These are phyloP conservation scores for Verticillium dahliae DNA, from an alignment of 2,329 filamentous ascomycete species.

Conservation along the genomic window DNA sequence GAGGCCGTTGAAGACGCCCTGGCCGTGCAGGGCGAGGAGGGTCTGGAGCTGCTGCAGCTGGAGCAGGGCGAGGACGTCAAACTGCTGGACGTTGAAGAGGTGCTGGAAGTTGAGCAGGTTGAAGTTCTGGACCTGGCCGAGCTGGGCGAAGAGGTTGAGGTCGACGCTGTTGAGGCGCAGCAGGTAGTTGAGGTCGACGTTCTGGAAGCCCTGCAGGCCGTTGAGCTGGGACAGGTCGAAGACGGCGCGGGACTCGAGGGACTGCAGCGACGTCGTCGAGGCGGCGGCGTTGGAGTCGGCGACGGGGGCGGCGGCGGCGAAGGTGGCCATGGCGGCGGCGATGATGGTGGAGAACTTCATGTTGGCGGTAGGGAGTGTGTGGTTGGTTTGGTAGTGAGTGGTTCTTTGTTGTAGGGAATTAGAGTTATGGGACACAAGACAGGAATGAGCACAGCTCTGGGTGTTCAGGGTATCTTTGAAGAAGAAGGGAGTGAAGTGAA, in stretches of 20 bases:
- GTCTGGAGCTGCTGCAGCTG: conserved; percentile 34
- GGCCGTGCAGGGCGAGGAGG: conserved; percentile 24
- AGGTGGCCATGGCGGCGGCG: conserved; percentile 32
- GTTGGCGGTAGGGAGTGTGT: conserved; percentile 24
- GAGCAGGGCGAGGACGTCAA: conserved; percentile 33
- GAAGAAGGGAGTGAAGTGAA: conserved; percentile 33
- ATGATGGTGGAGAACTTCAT: conserved; percentile 44
- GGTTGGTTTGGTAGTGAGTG: conserved; percentile 14
- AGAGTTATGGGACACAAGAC: conserved; percentile 9
- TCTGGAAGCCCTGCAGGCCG: conserved; percentile 30
- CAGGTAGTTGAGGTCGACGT: conserved; percentile 36
- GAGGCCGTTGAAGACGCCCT: conserved; percentile 21
- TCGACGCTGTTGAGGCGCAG: conserved; percentile 39
- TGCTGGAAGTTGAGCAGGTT: conserved; percentile 34
- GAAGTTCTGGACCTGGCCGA: conserved; percentile 25
- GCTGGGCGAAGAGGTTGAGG: conserved; percentile 32
- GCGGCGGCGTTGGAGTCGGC: conserved; percentile 20
- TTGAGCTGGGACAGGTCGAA: conserved; percentile 33
- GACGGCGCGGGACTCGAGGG: conserved; percentile 26
- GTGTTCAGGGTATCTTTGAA: conserved; percentile 27
- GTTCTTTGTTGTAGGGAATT: conserved; percentile 20
- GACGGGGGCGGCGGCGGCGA: conserved; percentile 28
- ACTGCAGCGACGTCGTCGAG: conserved; percentile 14
- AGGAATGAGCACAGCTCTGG: conserved; percentile 37
- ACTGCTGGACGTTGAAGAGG: conserved; percentile 31